A percentile compares a stretch with the other conserved stretches of the same genome.
Conservation (phyloP, 495 filamentous ascomycete genomes). For the Chaetomium cochliodes region DNA sequence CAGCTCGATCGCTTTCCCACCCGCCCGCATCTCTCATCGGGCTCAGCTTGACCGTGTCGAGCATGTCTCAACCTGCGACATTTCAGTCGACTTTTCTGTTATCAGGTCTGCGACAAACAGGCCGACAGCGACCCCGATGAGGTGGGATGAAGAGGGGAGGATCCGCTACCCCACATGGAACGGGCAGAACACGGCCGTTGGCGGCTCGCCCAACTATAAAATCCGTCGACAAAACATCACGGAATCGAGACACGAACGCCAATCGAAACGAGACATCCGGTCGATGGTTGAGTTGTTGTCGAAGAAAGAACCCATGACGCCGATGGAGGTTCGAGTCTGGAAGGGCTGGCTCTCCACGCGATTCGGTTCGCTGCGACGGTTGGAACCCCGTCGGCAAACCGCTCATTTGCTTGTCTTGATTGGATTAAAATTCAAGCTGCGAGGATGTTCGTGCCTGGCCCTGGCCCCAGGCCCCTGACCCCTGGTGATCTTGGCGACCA, state of each 20-base stretch:
- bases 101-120: neutral
- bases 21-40: neutral
- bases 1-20: neutral
- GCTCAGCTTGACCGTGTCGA: neutral
- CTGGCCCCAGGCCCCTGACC: neutral
- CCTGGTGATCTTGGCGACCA: slow-evolving; percentile 4
- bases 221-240: slow-evolving; percentile 5
- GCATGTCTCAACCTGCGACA: neutral
- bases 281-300: neutral
- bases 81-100: neutral
- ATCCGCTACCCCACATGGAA: slow-evolving; percentile 1
- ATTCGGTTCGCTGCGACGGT: slow-evolving; percentile 10
- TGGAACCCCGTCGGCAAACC: slow-evolving; percentile 1
- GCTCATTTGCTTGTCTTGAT: neutral
- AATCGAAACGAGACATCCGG: neutral
- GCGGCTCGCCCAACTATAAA: neutral
- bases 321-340: too few relatives aligned
- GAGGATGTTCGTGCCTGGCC: neutral
- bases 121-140: neutral
- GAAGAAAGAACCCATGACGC: neutral
- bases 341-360: neutral
- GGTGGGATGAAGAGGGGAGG: neutral
- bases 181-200: neutral
- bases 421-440: slow-evolving; percentile 2
- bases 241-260: neutral